phyloP scores from a whole-genome alignment of 495 filamentous ascomycete species.

The Elasticomyces elasticus region DNA sequence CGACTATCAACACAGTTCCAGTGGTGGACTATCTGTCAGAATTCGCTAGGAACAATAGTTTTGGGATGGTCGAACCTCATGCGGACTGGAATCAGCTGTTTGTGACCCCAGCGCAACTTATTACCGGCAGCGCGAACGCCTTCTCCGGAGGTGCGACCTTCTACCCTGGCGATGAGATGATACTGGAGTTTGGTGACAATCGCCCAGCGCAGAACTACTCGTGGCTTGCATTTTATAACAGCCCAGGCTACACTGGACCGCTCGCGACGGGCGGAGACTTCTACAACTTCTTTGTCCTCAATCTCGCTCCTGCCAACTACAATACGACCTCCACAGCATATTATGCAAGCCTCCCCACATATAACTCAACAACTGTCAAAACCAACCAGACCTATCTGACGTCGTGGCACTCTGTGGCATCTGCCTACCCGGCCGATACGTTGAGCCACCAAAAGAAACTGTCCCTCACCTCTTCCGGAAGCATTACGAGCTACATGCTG shows the following conservation, averaged over 20 bases:
- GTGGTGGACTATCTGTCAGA: conserved; percentile 33
- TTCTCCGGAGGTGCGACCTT: conserved; percentile 37
- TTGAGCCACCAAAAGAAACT: conserved; percentile 21
- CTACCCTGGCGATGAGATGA: conserved; percentile 35
- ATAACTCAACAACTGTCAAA: not conserved
- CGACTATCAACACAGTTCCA: conserved; percentile 38
- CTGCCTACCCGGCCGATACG: conserved; percentile 3
- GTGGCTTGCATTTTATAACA: conserved; percentile 35
- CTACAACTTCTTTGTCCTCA: conserved; percentile 42
- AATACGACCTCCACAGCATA: not conserved
- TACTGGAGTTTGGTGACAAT: conserved; percentile 34
- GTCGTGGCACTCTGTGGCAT: not conserved
- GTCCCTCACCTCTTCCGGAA: not conserved
- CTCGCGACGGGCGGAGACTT: conserved; percentile 42
- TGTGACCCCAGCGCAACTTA: conserved; percentile 34
- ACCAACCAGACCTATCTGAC: not conserved
- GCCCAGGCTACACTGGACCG: conserved; percentile 31
- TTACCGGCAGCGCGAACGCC: conserved; percentile 31
- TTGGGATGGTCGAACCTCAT: conserved; percentile 38
- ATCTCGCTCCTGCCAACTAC: conserved; percentile 17
- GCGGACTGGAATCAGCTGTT: conserved; percentile 46
- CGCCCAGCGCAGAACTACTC: conserved; percentile 24
- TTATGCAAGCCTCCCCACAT: not conserved
- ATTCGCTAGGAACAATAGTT: conserved; percentile 34
- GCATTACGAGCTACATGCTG: conserved; percentile 35